Base-by-base conservation (phyloP, 768 basidiomycete genomes). In the Xanthoconium purpureum region DNA sequence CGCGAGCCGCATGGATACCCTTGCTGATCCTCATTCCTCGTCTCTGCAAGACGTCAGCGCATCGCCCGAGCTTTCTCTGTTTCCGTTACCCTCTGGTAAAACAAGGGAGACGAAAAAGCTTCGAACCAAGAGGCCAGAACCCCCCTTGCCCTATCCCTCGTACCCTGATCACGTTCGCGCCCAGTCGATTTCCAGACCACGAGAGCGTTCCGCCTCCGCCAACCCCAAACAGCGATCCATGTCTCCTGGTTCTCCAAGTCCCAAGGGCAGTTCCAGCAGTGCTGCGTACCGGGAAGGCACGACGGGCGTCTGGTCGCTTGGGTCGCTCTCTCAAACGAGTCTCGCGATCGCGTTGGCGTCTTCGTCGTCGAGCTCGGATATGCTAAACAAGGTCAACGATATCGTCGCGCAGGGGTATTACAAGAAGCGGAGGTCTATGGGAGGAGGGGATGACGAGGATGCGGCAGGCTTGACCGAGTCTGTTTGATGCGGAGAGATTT, bases 341-440 rank as follows among this genome's bases (percentile, higher is more conserved):
- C 58, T 70, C 0, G 65, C 63, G 18, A 47, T 64, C 14, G 64
- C 57, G 2, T 42, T 71, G 45, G 62, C 59, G 3, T 55, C 67
- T n/a, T 54, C 63, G 5, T 51, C 66, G 4, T 4, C 24, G 32
- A 71, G 63, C 45, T 44, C 35, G 35, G 69, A 67, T 15, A 65
- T 71, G 51, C 52, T 75, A 17, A 60, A 49, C 54, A 71, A 59
- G 47, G 74, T 79, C 3, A 72, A 73, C 32, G 66, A 71, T 18
- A 75, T 78, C 20, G 64, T 78, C 32, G 63, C 68, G 20, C 63
- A 57, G 52, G 72, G 78, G 8, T 74, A 76, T 69, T 70, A 63
- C 32, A 59, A 69, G 50, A 56, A 53, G 47, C 48, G 44, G 12
- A 29, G 33, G 17, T 61, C 62, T 3, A 5, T 37, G 20, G 39